Base-by-base conservation (phyloP, 345 rosid species). In the Gossypium thurberi region DNA sequence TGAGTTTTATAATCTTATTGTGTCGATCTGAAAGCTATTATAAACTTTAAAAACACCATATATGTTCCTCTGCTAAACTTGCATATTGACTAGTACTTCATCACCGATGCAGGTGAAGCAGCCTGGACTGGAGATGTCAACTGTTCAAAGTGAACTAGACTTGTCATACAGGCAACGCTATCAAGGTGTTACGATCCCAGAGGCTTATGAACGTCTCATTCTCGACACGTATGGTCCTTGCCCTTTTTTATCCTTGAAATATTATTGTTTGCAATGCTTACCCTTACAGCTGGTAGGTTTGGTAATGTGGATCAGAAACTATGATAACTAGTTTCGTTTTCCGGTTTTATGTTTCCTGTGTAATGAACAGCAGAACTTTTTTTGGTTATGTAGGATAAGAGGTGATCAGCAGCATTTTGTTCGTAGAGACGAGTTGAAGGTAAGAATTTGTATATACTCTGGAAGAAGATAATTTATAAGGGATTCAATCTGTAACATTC, bases 321-420 rank as follows among this genome's bases (percentile, higher is more conserved):
- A 15, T 61, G 65, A 15, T 61, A 61, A 14, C 65, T 28, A 61
- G 65, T 61, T 55, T 55, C 26, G 1, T 21, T 8, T 55, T 55
- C 10, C 10, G 1, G 26, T 52, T 70, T 51, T 33, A 50, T 21
- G 51, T 25, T 52, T 10, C 73, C 25, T 23, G 18, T 14, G 50
- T 64, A 44, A 52, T 2, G 69, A 55, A 33, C 60, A 62, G 51
- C 60, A 15, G 56, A n/a, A 25, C 63, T 12, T 4, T 26, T 33
- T 69, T 76, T 48, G 21, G n/a, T 83, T 75, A 65, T 81, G 64
- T 87, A 95, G 98, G 71, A 93, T 95, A 70, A 81, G 86, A 78
- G 99, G 98, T 1, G 99, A 95, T 80, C 99, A 95, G 78, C 98
- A 95, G 86, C 99, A 95, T 83, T 95, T 95, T 76, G 99, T 95